Conservation (phyloP, 1,139 yeast genomes). For the Wickerhamomyces sp. region DNA sequence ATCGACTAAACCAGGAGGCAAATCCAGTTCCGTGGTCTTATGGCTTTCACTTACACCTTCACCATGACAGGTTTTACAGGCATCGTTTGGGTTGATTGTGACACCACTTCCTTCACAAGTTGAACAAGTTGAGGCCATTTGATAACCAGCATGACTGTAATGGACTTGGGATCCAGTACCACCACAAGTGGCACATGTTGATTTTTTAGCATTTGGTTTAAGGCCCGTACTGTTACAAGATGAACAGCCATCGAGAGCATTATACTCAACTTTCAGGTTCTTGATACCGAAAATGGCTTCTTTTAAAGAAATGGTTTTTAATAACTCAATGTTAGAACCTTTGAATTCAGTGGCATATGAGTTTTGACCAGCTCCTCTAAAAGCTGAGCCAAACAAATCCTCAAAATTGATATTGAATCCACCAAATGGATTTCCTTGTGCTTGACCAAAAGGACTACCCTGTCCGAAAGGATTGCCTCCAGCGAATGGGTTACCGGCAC, state of each 20-base stretch:
- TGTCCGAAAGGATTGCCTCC: conserved; percentile 38
- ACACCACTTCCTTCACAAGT: conserved; percentile 90
- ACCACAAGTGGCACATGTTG: conserved; percentile 82
- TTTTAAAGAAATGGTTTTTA: conserved; percentile 70
- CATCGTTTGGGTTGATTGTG: conserved; percentile 59
- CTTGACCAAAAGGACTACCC: conserved; percentile 25
- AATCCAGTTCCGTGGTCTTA: conserved; percentile 69
- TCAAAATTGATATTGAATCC: conserved; percentile 67
- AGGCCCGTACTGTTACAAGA: conserved; percentile 85
- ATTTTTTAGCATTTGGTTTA: conserved; percentile 69
- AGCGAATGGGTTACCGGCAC: conserved; percentile 46
- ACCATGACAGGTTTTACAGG: conserved; percentile 81
- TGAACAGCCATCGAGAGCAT: conserved; percentile 71
- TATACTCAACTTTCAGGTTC: conserved; percentile 60
- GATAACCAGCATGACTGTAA: conserved; percentile 87
- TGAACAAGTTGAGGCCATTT: conserved; percentile 91
- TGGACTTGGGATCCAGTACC: conserved; percentile 93
- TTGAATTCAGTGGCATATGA: conserved; percentile 66
- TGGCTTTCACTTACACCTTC: conserved; percentile 74
- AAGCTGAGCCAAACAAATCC: conserved; percentile 80
- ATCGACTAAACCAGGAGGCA: conserved; percentile 86
- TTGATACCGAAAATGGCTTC: conserved; percentile 82
- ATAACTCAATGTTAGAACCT: conserved; percentile 85
- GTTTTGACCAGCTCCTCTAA: conserved; percentile 33
- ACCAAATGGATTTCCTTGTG: conserved; percentile 25